Conservation (phyloP, 169 alveolate genomes). For the Plasmodium billcollinsi region DNA sequence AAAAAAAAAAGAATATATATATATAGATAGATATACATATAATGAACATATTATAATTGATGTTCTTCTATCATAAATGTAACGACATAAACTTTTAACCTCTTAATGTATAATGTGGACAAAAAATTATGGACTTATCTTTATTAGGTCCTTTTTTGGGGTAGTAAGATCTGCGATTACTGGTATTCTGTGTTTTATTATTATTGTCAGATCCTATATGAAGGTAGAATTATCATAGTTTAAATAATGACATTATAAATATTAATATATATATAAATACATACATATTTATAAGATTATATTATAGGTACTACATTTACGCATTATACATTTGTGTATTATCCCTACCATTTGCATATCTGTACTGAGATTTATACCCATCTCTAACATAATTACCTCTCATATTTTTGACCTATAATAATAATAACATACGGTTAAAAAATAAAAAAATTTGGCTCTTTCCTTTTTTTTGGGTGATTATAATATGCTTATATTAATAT, state of each 20-base stretch:
- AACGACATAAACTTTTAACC: slow-evolving; percentile 51
- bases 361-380: slow-evolving; percentile 54
- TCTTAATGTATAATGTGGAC: slow-evolving; percentile 71
- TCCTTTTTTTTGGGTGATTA: too few relatives aligned
- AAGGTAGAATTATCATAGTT: background rate
- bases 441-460: too few relatives aligned
- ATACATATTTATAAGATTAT: background rate
- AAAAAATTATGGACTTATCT: slow-evolving; percentile 64
- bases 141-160: slow-evolving; percentile 33
- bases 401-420: slow-evolving; percentile 46
- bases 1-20: background rate
- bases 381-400: slow-evolving; percentile 71
- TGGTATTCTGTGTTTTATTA: slow-evolving; percentile 30
- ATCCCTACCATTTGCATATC: slow-evolving; percentile 71
- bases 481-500: too few relatives aligned
- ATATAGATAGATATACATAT: slow-evolving; percentile 9
- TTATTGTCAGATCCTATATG: slow-evolving; percentile 50
- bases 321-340: background rate
- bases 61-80: background rate
- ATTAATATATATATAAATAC: background rate
- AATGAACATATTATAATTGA: too few relatives aligned
- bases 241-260: background rate
- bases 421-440: too few relatives aligned
- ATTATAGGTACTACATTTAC: background rate
- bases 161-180: slow-evolving; percentile 41